These are phyloP conservation scores for Pachyrhizus erosus DNA, from an alignment of 306 rosid genomes.

Conservation along the genomic window DNA sequence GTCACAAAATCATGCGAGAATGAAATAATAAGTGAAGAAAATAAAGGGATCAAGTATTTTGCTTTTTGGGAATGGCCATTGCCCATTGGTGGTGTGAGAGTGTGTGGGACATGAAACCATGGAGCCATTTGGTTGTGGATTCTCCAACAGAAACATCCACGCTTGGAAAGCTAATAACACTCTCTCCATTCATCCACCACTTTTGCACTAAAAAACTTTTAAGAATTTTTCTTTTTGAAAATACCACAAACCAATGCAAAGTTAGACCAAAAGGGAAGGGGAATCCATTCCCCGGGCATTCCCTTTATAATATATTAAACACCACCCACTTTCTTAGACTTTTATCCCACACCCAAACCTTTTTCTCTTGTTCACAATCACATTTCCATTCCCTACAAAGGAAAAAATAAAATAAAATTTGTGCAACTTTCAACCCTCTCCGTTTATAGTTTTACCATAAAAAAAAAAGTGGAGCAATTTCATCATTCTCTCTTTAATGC, in stretches of 20 bases:
- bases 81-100: not conserved
- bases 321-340: conserved; percentile 69
- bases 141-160: conserved; percentile 90
- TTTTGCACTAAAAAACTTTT: conserved; percentile 52
- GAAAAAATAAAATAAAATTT: conserved; percentile 28
- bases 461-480: not conserved
- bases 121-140: conserved; percentile 97
- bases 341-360: conserved; percentile 50
- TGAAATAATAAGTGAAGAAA: not conserved
- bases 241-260: conserved; percentile 48
- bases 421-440: conserved; percentile 49
- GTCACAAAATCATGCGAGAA: not conserved
- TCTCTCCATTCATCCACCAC: conserved; percentile 53
- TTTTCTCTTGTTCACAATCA: conserved; percentile 41
- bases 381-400: conserved; percentile 33
- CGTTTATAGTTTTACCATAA: not conserved
- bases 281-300: conserved; percentile 46
- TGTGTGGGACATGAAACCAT: conserved; percentile 71
- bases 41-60: not conserved
- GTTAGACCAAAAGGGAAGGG: conserved; percentile 49
- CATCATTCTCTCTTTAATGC: conserved; percentile 30
- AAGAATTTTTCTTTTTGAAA: conserved; percentile 39
- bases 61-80: not conserved
- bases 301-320: conserved; percentile 41
- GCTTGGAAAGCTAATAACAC: conserved; percentile 70